Evolutionary conservation across 2,329 filamentous ascomycete genomes (phyloP).

Genomic region (Stagonosporopsis chrysanthemi): DNA sequence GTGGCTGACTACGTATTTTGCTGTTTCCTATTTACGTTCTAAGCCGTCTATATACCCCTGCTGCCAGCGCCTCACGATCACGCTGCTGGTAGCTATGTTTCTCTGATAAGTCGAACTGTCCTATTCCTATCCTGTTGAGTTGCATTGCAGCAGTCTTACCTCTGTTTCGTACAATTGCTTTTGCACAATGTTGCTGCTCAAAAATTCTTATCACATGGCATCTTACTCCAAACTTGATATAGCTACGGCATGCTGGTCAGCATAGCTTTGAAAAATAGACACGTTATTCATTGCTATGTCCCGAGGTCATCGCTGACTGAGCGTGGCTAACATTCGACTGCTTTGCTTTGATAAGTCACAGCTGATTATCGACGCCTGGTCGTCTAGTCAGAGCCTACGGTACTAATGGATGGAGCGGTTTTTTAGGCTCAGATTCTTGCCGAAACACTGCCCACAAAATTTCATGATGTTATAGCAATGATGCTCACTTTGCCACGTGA

Average conservation of each 20-base stretch:
- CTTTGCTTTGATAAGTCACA: not conserved
- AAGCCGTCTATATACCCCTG: conserved; percentile 15
- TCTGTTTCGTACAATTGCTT: conserved; percentile 6
- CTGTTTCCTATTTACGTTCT: not conserved
- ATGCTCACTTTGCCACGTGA: conserved; percentile 20
- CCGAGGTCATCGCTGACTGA: not conserved
- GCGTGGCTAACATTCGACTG: not conserved
- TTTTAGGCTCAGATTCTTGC: too few species aligned
- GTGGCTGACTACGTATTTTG: not conserved
- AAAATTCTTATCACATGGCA: not conserved
- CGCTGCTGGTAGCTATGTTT: conserved; percentile 13
- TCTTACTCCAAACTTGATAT: not conserved
- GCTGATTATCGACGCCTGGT: not conserved
- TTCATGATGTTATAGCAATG: too few species aligned
- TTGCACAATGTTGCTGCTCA: not conserved
- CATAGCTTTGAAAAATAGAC: conserved; percentile 4
- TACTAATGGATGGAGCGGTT: too few species aligned
- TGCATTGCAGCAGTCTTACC: conserved; percentile 1
- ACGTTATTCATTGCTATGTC: not conserved
- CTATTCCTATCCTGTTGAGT: not conserved
- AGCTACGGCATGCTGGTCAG: conserved; percentile 7
- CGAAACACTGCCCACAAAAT: not conserved
- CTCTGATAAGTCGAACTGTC: not conserved
- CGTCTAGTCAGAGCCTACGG: too few species aligned
- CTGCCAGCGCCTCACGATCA: not conserved